phyloP scores from a whole-genome alignment of 495 filamentous ascomycete species.

The Xylaria venustula region DNA sequence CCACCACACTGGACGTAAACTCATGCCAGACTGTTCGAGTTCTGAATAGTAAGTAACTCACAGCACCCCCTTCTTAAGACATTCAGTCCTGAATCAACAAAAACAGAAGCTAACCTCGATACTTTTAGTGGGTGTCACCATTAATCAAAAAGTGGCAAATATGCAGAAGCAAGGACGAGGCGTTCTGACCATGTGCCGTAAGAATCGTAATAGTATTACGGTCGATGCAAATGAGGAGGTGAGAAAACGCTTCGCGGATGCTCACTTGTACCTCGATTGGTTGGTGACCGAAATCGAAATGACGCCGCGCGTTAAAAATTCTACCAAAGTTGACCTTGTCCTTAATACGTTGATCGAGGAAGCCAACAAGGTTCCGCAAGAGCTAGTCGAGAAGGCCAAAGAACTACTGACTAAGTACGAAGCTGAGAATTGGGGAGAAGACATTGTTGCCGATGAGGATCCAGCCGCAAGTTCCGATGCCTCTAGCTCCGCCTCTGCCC shows the following conservation, averaged over 20 bases:
- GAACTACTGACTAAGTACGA: constrained; percentile 10
- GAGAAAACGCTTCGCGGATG: constrained; percentile 1
- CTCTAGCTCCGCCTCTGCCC: too few species aligned
- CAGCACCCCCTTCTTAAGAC: too few species aligned
- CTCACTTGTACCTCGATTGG: constrained; percentile 17
- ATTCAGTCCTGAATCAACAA: too few species aligned
- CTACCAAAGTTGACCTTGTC: not conserved
- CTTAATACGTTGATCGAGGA: constrained; percentile 2
- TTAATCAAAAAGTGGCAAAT: not conserved
- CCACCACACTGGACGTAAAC: not conserved
- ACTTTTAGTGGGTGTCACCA: not conserved
- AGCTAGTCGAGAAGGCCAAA: constrained; percentile 10
- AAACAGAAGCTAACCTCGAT: not conserved
- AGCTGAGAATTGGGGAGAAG: constrained; percentile 21
- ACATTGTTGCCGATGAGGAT: constrained; percentile 15
- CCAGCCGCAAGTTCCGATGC: not conserved
- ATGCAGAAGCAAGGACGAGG: not conserved
- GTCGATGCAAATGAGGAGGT: not conserved
- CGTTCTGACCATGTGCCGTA: not conserved
- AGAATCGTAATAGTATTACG: not conserved
- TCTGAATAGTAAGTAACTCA: not conserved
- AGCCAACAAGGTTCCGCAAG: not conserved
- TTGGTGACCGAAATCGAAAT: constrained; percentile 17
- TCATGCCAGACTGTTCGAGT: not conserved
- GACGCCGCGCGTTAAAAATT: constrained; percentile 12